Conservation (phyloP, 768 basidiomycete species). For the Kwoniella shandongensis region DNA sequence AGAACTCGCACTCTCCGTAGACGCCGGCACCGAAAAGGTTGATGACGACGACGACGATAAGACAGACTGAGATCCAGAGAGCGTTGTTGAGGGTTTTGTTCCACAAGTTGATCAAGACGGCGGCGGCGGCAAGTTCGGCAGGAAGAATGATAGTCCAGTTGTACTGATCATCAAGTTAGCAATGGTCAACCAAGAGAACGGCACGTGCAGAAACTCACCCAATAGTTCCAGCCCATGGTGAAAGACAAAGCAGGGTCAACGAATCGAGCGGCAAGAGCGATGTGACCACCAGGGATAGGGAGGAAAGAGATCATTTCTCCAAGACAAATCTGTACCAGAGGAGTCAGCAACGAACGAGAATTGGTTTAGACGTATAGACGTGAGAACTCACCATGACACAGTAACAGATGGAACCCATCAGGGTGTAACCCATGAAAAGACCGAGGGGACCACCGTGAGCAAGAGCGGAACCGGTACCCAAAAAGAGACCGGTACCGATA, state of each 20-base stretch:
- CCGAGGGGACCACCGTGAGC: constrained; percentile 45
- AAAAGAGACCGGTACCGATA: constrained; percentile 60
- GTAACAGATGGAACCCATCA: constrained; percentile 37
- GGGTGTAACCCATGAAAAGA: constrained; percentile 41
- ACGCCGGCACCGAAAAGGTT: constrained; percentile 49
- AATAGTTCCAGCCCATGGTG: constrained; percentile 45
- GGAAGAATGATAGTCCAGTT: constrained; percentile 60
- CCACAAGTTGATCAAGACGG: constrained; percentile 64
- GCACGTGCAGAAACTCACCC: neutral
- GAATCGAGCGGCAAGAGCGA: constrained; percentile 54
- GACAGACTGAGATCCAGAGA: constrained; percentile 74
- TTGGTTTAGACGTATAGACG: neutral
- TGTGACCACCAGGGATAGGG: constrained; percentile 47
- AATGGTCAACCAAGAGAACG: neutral
- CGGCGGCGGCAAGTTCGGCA: constrained; percentile 71
- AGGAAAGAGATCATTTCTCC: constrained; percentile 47
- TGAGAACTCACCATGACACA: constrained; percentile 63
- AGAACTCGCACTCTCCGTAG: constrained; percentile 67
- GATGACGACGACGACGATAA: constrained; percentile 70
- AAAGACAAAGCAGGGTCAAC: constrained; percentile 60
- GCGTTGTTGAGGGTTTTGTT: constrained; percentile 62
- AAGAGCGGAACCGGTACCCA: constrained; percentile 56
- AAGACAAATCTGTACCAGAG: constrained; percentile 23
- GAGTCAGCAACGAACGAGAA: too few species aligned
- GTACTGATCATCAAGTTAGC: too few species aligned